Evolutionary conservation across 306 rosid species (phyloP), one percentile per base, ranked within the genome.

Genomic region (Dicorynia guianensis): DNA sequence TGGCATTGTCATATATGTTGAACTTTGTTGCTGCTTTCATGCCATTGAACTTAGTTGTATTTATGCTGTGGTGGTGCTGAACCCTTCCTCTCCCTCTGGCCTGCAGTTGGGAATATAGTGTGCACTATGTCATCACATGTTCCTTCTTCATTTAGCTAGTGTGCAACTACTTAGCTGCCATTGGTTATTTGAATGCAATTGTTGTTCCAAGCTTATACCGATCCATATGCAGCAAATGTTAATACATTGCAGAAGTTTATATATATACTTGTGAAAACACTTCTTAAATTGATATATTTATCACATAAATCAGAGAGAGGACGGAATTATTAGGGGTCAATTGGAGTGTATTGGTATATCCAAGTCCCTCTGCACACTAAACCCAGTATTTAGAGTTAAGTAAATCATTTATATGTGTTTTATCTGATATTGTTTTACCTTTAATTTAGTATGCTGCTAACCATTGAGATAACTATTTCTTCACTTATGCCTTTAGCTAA

Each of bases 41-140:
- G 76, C 71, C 63, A n/a, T 54, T 66, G 38, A 14, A 55, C 59
- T 55, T 69, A 11, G 10, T 61, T 13, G 42, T 4, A 3, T 49
- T 50, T 44, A 4, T 42, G 53, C 71, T 5, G 1, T n/a, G n/a
- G n/a, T n/a, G 67, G 20, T 36, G 46, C 12, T 35, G 0, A 33
- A n/a, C n/a, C n/a, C n/a, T n/a, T n/a, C n/a, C n/a, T n/a, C n/a
- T 43, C 48, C 12, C 13, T 3, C 48, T 43, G 48, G n/a, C n/a
- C n/a, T n/a, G n/a, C n/a, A n/a, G n/a, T n/a, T n/a, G 19, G 53
- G 14, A 38, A 19, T 1, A 6, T 1, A 52, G 60, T 54, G 5
- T 20, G 44, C n/a, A 47, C 42, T 66, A 3, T 20, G 13, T 25
- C 25, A 30, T 66, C 12, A 7, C 25, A 8, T 14, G 15, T 30